A percentile compares a stretch with the other conserved stretches of the same genome.
These are phyloP conservation scores for Irpex sp. DNA, from an alignment of 1,284 basidiomycete species.

Conservation along the genomic window DNA sequence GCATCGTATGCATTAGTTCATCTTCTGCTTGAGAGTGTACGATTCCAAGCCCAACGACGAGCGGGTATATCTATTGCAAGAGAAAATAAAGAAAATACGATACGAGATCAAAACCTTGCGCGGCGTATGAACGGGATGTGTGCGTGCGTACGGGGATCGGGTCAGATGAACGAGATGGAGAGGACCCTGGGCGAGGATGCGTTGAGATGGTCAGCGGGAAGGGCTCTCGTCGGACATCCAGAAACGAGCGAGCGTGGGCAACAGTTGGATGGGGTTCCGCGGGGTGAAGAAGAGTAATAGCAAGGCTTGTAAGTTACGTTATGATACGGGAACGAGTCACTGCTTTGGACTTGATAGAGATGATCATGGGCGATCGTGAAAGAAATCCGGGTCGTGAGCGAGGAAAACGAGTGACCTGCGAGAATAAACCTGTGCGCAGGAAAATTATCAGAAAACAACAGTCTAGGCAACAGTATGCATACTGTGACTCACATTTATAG, in stretches of 20 bases:
- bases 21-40: too few relatives aligned
- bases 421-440: neutral
- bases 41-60: neutral
- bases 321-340: neutral
- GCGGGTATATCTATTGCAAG: neutral
- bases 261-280: neutral
- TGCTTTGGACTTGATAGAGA: neutral
- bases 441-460: neutral
- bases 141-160: constrained; percentile 16
- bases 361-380: neutral
- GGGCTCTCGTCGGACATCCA: constrained; percentile 6
- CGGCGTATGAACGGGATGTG: constrained; percentile 10
- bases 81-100: neutral
- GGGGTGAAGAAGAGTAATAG: neutral
- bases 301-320: constrained; percentile 2
- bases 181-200: neutral
- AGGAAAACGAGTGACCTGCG: neutral
- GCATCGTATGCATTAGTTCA: too few relatives aligned
- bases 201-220: constrained; percentile 6
- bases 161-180: constrained; percentile 14
- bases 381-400: neutral
- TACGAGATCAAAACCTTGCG: neutral
- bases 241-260: constrained; percentile 2
- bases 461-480: too few relatives aligned
- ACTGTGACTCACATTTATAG: constrained; percentile 20